phyloP scores from a whole-genome alignment of 139 green algal genomes.

The Chlorella sp. region DNA sequence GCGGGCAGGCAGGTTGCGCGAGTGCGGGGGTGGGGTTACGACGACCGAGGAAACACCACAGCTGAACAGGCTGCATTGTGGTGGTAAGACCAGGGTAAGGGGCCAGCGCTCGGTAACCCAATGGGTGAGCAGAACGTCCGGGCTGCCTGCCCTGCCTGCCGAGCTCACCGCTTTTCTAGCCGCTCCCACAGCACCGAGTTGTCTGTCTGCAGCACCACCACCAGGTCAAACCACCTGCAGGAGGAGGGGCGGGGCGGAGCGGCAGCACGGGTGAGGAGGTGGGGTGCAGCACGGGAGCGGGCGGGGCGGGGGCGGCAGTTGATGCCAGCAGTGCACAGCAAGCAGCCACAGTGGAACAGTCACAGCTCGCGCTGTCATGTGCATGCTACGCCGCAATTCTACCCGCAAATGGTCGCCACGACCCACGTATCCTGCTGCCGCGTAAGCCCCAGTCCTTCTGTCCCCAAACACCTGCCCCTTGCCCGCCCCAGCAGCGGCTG shows the following conservation, averaged over 20 bases:
- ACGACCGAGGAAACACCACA: background rate
- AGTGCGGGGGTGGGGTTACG: too few relatives aligned
- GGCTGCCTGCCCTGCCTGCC: background rate
- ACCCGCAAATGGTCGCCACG: too few relatives aligned
- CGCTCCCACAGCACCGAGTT: constrained; percentile 92
- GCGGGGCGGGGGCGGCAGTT: background rate
- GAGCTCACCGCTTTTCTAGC: constrained; percentile 69
- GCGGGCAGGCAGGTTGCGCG: background rate
- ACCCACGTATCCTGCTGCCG: too few relatives aligned
- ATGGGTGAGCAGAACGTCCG: background rate
- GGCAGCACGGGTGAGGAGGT: background rate
- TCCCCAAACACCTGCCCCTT: background rate
- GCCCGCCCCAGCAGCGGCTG: constrained; percentile 83
- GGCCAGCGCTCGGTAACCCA: background rate
- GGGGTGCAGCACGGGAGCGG: background rate
- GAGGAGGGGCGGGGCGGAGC: background rate
- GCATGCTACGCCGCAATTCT: too few relatives aligned
- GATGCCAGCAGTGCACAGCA: background rate
- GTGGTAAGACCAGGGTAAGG: background rate
- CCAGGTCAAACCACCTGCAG: constrained; percentile 95
- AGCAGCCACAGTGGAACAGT: too few relatives aligned
- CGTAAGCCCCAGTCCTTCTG: background rate
- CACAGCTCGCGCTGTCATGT: background rate
- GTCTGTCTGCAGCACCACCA: constrained; percentile 94
- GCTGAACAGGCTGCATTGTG: background rate